phyloP scores from a whole-genome alignment of 164 flowering plant species.

The Stephania yunnanensis region DNA sequence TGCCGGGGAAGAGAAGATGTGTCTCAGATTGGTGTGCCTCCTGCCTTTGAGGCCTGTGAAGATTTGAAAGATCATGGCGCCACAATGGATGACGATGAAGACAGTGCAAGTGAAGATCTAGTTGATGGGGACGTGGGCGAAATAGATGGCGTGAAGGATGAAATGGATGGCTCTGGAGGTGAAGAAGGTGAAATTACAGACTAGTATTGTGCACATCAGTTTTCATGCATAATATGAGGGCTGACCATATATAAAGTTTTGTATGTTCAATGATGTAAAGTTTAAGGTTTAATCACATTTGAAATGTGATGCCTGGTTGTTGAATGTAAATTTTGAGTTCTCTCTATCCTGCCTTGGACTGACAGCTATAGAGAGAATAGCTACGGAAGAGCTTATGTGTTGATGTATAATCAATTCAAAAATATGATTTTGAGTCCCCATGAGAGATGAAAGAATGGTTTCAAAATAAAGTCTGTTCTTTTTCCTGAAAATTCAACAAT shows the following conservation, averaged over 20 bases:
- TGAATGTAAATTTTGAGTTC: not conserved
- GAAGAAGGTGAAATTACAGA: slow-evolving; percentile 71
- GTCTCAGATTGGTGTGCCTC: not conserved
- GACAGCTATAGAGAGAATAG: not conserved
- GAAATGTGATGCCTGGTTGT: not conserved
- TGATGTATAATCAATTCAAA: no score
- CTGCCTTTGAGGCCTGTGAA: slow-evolving; percentile 11
- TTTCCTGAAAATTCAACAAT: no score
- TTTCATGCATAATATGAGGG: not conserved
- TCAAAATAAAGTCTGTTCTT: no score
- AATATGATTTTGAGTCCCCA: no score
- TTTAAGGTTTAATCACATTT: not conserved
- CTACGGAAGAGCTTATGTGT: no score
- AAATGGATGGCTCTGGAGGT: slow-evolving; percentile 16
- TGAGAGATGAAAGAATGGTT: no score
- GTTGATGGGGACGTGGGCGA: slow-evolving; percentile 4
- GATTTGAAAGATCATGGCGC: slow-evolving; percentile 6
- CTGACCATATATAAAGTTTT: not conserved
- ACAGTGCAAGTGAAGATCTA: slow-evolving; percentile 12
- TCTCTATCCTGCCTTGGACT: no score
- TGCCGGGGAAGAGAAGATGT: slow-evolving; percentile 2
- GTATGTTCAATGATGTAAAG: no score
- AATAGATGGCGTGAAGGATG: not conserved
- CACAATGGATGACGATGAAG: slow-evolving; percentile 6
- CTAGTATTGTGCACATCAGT: slow-evolving; percentile 18